Base-by-base conservation (phyloP, 176 grass and related monocot species). In the Neostapfia colusana region DNA sequence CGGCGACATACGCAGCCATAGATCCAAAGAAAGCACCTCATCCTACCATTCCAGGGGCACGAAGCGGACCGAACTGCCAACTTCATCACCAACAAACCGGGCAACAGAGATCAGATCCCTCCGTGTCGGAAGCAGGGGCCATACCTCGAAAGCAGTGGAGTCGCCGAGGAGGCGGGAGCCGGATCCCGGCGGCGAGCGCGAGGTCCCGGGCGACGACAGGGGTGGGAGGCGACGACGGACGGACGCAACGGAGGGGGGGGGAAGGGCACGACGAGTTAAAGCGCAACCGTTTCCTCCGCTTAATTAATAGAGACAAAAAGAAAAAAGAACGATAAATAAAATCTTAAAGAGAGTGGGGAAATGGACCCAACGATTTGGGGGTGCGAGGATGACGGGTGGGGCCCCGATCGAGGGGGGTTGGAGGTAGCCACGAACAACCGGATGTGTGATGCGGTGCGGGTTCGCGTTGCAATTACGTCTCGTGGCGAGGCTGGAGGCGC, bases 111-210 rank as follows among this genome's bases (percentile, higher is more conserved):
- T 24, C 74, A 35, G 67, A 72, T 40, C 37, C 2, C 21, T 9
- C 5, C 10, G 21, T 39, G 66, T 78, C 79, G 5, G 48, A 27
- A 13, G 67, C 8, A 2, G 69, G 36, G 43, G 14, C 3, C 44
- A 28, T 76, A 75, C 81, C 80, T 88, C 65, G 70, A 28, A 2
- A 44, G 86, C 55, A 54, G 42, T 25, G 35, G 85, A 35, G 45
- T 23, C 37, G 36, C 44, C 27, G 76, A 83, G 72, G 79, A 13
- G 72, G 17, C 35, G 1, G 15, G 24, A 43, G 69, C 26, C 43
- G 77, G 62, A 34, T 60, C 75, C 75, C 81, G 53, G 56, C 70
- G 76, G 64, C 3, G 81, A 2, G 76, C 45, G 86, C 81, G 70
- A 88, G 86, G 81, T 36, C 26, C 55, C 46, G 54, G 31, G 24